Percentiles rank a stretch among this genome's conserved stretches.
Evolutionary conservation across 345 rosid genomes (phyloP).

Genomic region (Salix purpurea): DNA sequence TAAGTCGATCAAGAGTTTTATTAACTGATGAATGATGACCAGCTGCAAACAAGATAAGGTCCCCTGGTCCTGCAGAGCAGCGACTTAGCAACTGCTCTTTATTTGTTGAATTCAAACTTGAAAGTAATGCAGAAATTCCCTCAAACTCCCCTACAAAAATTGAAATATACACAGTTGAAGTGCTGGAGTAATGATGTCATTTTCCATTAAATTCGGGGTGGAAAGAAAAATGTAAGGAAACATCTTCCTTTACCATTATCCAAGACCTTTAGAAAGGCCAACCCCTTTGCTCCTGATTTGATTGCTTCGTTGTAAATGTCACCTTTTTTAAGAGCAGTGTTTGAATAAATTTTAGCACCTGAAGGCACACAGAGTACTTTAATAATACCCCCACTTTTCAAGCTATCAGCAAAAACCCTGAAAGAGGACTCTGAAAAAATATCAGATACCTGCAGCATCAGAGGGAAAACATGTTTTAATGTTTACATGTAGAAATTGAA

Average conservation of each 20-base stretch:
- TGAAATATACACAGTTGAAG: conserved; percentile 3
- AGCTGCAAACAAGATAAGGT: conserved; percentile 85
- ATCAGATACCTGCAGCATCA: conserved; percentile 73
- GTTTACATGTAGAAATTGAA: neutral
- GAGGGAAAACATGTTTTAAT: neutral
- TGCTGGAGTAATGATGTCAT: neutral
- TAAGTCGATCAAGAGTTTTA: conserved; percentile 72
- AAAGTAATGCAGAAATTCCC: conserved; percentile 73
- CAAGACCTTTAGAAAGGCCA: conserved; percentile 84
- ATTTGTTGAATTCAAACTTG: conserved; percentile 53
- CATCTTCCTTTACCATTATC: conserved; percentile 59
- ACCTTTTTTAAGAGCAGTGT: conserved; percentile 91
- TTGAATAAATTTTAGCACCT: conserved; percentile 71
- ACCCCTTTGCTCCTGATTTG: conserved; percentile 95
- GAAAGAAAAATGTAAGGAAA: neutral
- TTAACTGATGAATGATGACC: conserved; percentile 69
- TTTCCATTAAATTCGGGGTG: neutral
- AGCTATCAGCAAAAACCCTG: conserved; percentile 66
- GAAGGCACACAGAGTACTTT: conserved; percentile 76
- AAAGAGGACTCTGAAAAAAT: conserved; percentile 61
- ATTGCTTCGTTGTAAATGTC: conserved; percentile 73
- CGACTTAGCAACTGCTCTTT: conserved; percentile 46
- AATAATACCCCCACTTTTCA: conserved; percentile 67
- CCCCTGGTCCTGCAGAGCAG: conserved; percentile 77
- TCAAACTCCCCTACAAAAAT: conserved; percentile 49